Base-by-base conservation (phyloP, 345 rosid species). In the Conringia planisiliqua region DNA sequence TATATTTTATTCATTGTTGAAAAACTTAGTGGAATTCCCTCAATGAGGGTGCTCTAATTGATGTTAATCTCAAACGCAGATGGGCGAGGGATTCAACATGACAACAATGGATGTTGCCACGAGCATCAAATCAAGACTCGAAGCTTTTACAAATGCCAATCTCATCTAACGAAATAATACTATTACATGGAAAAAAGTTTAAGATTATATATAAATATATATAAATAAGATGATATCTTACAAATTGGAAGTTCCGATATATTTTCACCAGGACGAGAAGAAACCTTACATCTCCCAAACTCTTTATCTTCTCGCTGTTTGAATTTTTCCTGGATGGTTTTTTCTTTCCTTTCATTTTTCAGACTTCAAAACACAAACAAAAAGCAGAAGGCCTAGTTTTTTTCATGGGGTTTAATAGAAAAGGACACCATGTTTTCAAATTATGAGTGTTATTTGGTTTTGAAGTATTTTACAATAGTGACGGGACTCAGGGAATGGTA, bases 121-220 rank as follows among this genome's bases (percentile, higher is more conserved):
- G 11, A 68, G 62, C 50, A 68, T 68, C 61, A 68, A 54, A 54
- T 68, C 40, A 54, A 68, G 62, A 51, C 62, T 68, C 26, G 62
- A 68, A 29, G 38, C 39, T 54, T 66, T 39, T 16, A 39, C 27
- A 40, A 68, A 68, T 16, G 63, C 27, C 12, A 55, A 68, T 52
- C 38, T 68, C 63, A 7, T 55, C 63, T 68, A 17, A 68, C 24
- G 35, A 33, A 48, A 12, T 10, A 18, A 17, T 65, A 10, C 30
- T 29, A 27, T 22, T 61, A n/a, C n/a, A n/a, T n/a, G n/a, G n/a
- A n/a, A n/a, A n/a, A n/a, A n/a, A n/a, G n/a, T n/a, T n/a, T n/a
- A n/a, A n/a, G n/a, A n/a, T n/a, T n/a, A 39, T 22, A 35, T 54
- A 22, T 51, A 52, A 5, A 26, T 13, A 26, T 24, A 52, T 50